These are phyloP conservation scores for Hypoxylon subgilvum DNA, from an alignment of 495 filamentous ascomycete species.

Conservation along the genomic window DNA sequence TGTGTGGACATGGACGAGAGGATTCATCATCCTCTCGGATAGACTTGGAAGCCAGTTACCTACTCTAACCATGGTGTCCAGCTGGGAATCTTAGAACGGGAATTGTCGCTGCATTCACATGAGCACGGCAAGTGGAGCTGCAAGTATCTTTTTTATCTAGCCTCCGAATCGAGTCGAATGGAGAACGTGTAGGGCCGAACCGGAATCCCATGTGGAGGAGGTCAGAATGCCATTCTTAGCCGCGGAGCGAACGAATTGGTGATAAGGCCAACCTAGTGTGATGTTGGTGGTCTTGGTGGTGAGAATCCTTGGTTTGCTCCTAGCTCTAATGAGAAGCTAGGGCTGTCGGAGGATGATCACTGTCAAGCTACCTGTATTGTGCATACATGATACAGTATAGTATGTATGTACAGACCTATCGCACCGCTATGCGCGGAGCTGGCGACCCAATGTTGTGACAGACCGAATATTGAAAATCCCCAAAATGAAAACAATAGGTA, in stretches of 20 bases:
- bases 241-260: constrained; percentile 15
- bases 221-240: constrained; percentile 26
- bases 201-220: constrained; percentile 27
- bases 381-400: no score
- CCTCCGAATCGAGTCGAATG: constrained; percentile 11
- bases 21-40: constrained; percentile 20
- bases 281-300: no score
- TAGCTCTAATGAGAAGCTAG: constrained; percentile 15
- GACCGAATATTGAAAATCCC: no score
- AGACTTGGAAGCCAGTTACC: constrained; percentile 30
- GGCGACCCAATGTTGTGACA: no score
- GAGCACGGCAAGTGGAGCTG: constrained; percentile 33
- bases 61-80: constrained; percentile 25
- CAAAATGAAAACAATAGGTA: no score
- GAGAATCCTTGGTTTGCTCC: constrained; percentile 16
- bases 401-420: no score
- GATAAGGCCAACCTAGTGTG: constrained; percentile 19
- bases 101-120: constrained; percentile 33
- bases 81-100: constrained; percentile 32
- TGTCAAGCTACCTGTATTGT: constrained; percentile 12
- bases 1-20: constrained; percentile 65
- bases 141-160: constrained; percentile 1
- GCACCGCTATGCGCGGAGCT: no score
- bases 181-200: constrained; percentile 13
- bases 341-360: constrained; percentile 12